Base-by-base conservation (phyloP, 768 basidiomycete genomes). In the Calvatia gigantea region DNA sequence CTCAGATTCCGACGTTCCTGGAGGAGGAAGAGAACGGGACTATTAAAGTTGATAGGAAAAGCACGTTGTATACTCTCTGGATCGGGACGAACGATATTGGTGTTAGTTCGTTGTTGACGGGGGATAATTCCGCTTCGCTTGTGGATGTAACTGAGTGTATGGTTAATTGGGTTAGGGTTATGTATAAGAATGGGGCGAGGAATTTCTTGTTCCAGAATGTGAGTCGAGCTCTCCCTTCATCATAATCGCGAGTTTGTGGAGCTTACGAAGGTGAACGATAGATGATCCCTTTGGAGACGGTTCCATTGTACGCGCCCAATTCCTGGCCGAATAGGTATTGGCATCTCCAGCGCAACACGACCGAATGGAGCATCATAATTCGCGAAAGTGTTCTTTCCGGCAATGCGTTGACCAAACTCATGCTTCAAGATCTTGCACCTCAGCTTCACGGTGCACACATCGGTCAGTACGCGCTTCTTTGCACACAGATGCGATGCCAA, bases 131-230 rank as follows among this genome's bases (percentile, higher is more conserved):
- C 53, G 81, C 82, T 14, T 84, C 81, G 1, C 65, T 87, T 51
- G 83, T 85, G 7, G 74, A 85, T 45, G 82, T 83, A 0, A 74
- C 79, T 17, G 63, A 63, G 15, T 87, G 86, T 61, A 81, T 80
- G 64, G 69, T 87, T 3, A 77, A 83, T 44, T 86, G 82, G 78
- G 73, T 87, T 27, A 79, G 75, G 58, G 70, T 70, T 1, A 62
- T 87, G 35, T 85, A 86, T 61, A 63, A 75, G 9, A 75, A 67
- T 46, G 86, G 86, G 4, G 85, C 83, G 3, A 73, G 85, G 42
- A 85, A 87, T 61, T 86, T 87, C 62, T 65, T 87, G 47, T 83
- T 87, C 71, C 83, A 85, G 59, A 87, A 86, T 60, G 86, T 85
- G 57, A 67, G 81, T 62, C n/a, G 3, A 3, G 11, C 47, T 8